These are phyloP conservation scores for Monosporozyma yasuniensis DNA, from an alignment of 805 yeast genomes.

Conservation along the genomic window DNA sequence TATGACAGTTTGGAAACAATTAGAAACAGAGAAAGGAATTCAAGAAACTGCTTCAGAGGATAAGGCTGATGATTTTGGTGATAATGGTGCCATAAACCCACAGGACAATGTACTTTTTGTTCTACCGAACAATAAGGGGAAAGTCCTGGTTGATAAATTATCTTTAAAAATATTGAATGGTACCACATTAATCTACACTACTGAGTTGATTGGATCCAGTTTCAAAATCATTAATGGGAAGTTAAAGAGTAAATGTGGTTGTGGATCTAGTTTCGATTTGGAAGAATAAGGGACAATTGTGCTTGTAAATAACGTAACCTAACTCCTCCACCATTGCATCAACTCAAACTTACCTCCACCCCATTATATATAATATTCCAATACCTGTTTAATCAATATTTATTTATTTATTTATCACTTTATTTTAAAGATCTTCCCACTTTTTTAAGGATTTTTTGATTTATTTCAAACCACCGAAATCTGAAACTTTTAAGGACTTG, in stretches of 20 bases:
- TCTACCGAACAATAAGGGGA: conserved; percentile 51
- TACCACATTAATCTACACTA: conserved; percentile 77
- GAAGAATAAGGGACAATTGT: conserved; percentile 28
- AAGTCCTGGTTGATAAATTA: conserved; percentile 67
- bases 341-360: not conserved
- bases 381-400: not conserved
- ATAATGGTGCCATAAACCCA: conserved; percentile 17
- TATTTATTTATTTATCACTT: not conserved
- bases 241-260: conserved; percentile 74
- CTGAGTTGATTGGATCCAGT: conserved; percentile 89
- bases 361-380: not conserved
- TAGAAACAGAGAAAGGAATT: conserved; percentile 11
- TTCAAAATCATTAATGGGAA: conserved; percentile 90
- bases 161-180: conserved; percentile 77
- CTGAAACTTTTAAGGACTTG: not conserved
- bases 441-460: not conserved
- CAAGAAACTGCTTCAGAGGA: conserved; percentile 7
- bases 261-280: conserved; percentile 72
- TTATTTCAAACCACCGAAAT: not conserved
- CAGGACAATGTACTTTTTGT: conserved; percentile 15
- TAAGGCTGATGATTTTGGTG: conserved; percentile 15
- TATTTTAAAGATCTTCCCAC: not conserved
- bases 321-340: not conserved
- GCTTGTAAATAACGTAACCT: not conserved
- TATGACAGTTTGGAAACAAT: conserved; percentile 6